phyloP scores from a whole-genome alignment of 306 rosid genomes.

The Oemleria cerasiformis region DNA sequence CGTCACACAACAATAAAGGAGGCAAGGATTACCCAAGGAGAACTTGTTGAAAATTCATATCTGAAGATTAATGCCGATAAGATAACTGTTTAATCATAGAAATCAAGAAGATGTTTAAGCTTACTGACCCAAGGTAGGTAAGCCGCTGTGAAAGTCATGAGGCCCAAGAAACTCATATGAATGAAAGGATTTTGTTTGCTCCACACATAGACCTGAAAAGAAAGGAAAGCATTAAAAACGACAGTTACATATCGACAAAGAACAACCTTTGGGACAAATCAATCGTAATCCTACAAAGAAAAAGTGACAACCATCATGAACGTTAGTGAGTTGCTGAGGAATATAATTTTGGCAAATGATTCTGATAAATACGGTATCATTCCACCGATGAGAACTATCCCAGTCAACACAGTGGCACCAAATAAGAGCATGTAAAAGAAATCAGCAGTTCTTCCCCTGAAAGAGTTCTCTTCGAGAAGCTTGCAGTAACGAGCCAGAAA shows the following conservation, averaged over 20 bases:
- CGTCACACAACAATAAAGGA: neutral
- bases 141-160: slow-evolving; percentile 89
- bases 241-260: neutral
- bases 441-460: slow-evolving; percentile 94
- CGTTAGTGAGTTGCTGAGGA: slow-evolving; percentile 93
- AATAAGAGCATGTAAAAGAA: slow-evolving; percentile 93
- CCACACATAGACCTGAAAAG: slow-evolving; percentile 88
- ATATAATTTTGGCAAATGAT: slow-evolving; percentile 83
- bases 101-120: slow-evolving; percentile 5
- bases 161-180: slow-evolving; percentile 95
- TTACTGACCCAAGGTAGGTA: slow-evolving; percentile 96
- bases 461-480: slow-evolving; percentile 97
- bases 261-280: slow-evolving; percentile 8
- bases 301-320: slow-evolving; percentile 80
- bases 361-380: slow-evolving; percentile 88
- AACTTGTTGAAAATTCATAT: slow-evolving; percentile 8
- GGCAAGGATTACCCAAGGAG: neutral
- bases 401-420: slow-evolving; percentile 86
- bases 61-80: neutral
- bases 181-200: slow-evolving; percentile 98
- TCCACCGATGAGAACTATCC: slow-evolving; percentile 88
- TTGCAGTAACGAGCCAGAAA: slow-evolving; percentile 98
- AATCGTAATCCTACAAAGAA: neutral
- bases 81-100: slow-evolving; percentile 8
- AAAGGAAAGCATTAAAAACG: slow-evolving; percentile 4